These are phyloP conservation scores for Dothidotthia symphoricarpi DNA, from an alignment of 2,329 filamentous ascomycete genomes.

Conservation along the genomic window DNA sequence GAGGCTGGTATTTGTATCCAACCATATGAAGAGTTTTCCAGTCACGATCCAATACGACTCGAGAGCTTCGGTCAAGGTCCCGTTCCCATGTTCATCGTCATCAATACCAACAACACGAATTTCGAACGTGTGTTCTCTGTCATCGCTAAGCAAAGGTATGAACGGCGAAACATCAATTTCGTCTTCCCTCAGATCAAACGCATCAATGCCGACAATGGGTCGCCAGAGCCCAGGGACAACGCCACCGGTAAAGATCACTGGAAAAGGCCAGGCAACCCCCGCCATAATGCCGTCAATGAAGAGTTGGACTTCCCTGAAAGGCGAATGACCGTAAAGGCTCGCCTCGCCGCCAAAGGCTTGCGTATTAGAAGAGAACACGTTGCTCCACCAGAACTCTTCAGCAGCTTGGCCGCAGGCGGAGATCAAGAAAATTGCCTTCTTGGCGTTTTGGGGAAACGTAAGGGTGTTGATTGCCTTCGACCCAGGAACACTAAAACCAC, in stretches of 20 bases:
- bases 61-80: slow-evolving; percentile 55
- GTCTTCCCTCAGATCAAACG: slow-evolving; percentile 75
- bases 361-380: slow-evolving; percentile 64
- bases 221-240: slow-evolving; percentile 74
- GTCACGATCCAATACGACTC: slow-evolving; percentile 72
- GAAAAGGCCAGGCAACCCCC: slow-evolving; percentile 78
- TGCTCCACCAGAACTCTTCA: slow-evolving; percentile 87
- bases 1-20: slow-evolving; percentile 52
- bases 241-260: slow-evolving; percentile 78
- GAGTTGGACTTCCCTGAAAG: slow-evolving; percentile 76
- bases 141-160: slow-evolving; percentile 67
- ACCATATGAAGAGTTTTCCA: slow-evolving; percentile 79
- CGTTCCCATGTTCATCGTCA: slow-evolving; percentile 53
- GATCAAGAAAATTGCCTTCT: slow-evolving; percentile 71
- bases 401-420: slow-evolving; percentile 71
- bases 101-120: slow-evolving; percentile 66
- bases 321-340: slow-evolving; percentile 63
- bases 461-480: slow-evolving; percentile 61
- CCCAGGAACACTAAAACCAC: slow-evolving; percentile 65
- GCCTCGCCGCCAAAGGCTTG: slow-evolving; percentile 59
- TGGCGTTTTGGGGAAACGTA: slow-evolving; percentile 63
- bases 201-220: slow-evolving; percentile 74
- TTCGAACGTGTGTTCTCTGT: slow-evolving; percentile 62
- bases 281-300: slow-evolving; percentile 70
- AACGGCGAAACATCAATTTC: slow-evolving; percentile 82